Evolutionary conservation across 2,329 filamentous ascomycete species (phyloP).

Genomic region (Colletotrichum chrysophilum): DNA sequence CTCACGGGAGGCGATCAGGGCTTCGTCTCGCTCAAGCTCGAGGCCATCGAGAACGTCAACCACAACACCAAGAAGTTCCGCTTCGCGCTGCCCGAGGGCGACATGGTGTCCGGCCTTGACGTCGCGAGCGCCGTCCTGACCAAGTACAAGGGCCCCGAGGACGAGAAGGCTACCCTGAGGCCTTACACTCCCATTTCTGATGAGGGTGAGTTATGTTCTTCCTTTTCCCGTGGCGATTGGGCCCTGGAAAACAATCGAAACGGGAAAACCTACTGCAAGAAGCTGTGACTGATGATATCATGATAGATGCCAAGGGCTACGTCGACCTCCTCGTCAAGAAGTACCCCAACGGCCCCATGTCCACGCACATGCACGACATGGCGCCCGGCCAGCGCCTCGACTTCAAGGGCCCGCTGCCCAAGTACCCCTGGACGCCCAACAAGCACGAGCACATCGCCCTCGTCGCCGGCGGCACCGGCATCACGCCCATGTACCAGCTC

Average conservation of each 20-base stretch:
- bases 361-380: constrained; percentile 84
- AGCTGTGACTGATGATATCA: neutral
- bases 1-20: constrained; percentile 89
- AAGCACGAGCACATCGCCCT: constrained; percentile 90
- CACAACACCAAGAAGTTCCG: constrained; percentile 94
- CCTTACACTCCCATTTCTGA: constrained; percentile 94
- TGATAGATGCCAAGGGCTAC: constrained; percentile 73
- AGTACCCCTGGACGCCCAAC: constrained; percentile 89
- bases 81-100: constrained; percentile 84
- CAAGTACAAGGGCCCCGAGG: constrained; percentile 85
- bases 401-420: constrained; percentile 94
- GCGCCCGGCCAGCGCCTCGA: constrained; percentile 81
- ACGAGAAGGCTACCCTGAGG: constrained; percentile 84
- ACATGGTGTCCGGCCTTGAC: constrained; percentile 82
- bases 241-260: neutral
- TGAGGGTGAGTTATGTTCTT: constrained; percentile 63
- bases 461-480: constrained; percentile 94
- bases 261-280: neutral
- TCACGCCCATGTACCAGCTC: constrained; percentile 98
- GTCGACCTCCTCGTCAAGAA: constrained; percentile 91
- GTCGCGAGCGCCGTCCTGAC: constrained; percentile 89
- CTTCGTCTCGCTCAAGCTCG: constrained; percentile 81
- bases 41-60: constrained; percentile 80
- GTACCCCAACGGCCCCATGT: constrained; percentile 93
- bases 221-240: neutral